A percentile compares a stretch with the other conserved stretches of the same genome.
Conservation (phyloP, 805 yeast species). For the Lipomyces sp. region DNA sequence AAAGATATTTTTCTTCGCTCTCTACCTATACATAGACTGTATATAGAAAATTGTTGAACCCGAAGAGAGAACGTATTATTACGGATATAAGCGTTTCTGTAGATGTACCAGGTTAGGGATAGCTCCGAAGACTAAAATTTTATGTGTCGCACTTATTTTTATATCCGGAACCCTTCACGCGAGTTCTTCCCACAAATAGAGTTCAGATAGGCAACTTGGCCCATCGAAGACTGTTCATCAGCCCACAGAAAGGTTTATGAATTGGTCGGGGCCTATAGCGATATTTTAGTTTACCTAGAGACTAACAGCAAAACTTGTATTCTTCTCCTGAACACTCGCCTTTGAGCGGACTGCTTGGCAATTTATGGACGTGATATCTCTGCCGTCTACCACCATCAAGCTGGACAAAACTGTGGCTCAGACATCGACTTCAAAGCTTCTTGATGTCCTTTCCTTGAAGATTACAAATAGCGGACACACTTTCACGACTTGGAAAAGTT, state of each 20-base stretch:
- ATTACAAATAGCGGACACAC: constrained; percentile 13
- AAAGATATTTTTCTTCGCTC: too few species aligned
- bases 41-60: too few species aligned
- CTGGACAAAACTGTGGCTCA: constrained; percentile 13
- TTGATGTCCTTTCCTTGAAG: constrained; percentile 28
- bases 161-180: too few species aligned
- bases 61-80: too few species aligned
- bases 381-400: constrained; percentile 23
- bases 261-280: background rate
- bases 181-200: background rate
- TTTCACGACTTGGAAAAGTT: constrained; percentile 14
- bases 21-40: too few species aligned
- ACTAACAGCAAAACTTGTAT: too few species aligned
- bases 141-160: too few species aligned
- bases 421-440: constrained; percentile 24
- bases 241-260: background rate
- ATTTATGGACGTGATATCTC: constrained; percentile 27
- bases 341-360: background rate
- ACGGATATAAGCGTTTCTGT: too few species aligned
- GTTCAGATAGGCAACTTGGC: background rate
- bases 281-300: background rate
- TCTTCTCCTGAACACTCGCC: background rate
- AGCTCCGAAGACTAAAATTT: too few species aligned
- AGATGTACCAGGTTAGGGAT: too few species aligned
- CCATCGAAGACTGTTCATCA: background rate